Evolutionary conservation across 345 rosid genomes (phyloP), one percentile per base, ranked within the genome.

Genomic region (Brassica nigra): DNA sequence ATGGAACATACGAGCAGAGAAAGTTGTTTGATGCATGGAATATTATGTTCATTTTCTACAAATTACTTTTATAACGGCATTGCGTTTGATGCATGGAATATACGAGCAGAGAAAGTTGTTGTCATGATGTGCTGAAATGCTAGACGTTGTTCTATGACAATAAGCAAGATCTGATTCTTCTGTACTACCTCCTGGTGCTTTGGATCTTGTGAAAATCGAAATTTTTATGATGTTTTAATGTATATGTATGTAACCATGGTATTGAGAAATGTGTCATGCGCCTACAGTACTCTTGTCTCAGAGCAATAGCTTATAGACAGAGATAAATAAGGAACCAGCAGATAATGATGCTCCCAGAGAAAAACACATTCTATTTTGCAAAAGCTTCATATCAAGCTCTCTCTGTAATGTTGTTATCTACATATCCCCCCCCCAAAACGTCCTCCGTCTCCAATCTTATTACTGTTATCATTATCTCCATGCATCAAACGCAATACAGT

Each of bases 361-460:
- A 23, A 23, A 23, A 23, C 27, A 23, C 27, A 23, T 23, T 23
- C 27, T 23, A 23, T 23, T 23, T 23, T 23, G 27, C 27, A 23
- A 23, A 23, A 23, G 27, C 27, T 23, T 23, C 27, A 23, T 23
- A 23, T 23, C 27, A 23, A 23, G 27, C 27, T 23, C 86, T 89
- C 87, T 88, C 95, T 0, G 97, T 81, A 39, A 39, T 31, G 34
- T 31, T 54, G 87, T 82, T 81, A 89, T 91, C 89, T 86, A 91
- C 88, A 86, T 63, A 18, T 87, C 95, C 27, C 27, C 27, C 27
- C 94, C 88, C 95, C 92, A 92, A 83, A 84, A 86, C 74, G 82
- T 89, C 47, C 83, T 84, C 18, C 34, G 7, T 57, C 65, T 34
- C 74, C 81, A 20, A 88, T 78, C 86, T 86, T 90, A 55, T 78